Base-by-base conservation (phyloP, 805 yeast genomes). In the Candida boidinii region DNA sequence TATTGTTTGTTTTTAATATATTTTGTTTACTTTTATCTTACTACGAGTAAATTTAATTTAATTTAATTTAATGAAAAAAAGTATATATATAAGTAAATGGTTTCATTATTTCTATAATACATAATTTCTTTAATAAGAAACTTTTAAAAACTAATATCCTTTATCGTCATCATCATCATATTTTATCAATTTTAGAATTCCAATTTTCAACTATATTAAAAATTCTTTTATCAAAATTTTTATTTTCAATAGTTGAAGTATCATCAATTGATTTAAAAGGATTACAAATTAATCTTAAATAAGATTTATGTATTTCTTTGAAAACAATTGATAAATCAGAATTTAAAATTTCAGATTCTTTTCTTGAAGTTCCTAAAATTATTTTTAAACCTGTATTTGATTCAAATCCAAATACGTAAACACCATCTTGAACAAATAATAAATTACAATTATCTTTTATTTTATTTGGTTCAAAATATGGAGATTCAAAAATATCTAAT, bases 381-480 rank as follows among this genome's bases (percentile, higher is more conserved):
- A 80, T 67, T 51, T 78, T 79, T 31, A 79, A 56, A 8, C 85
- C 85, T 23, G 81, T 77, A 44, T 69, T 74, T 7, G 80, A 73
- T 50, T 78, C 84, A 44, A 66, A 66, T 4, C 88, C 88, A 49
- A 75, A 79, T 19, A 80, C 79, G 20, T 73, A 64, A 19, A 77
- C 63, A 3, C 73, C 81, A 43, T 79, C 86, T 39, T 80, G 82
- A 3, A 76, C 70, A 49, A 79, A 77, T 23, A 80, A 56, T 18
- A 80, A 55, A 20, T 67, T 56, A n/a, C n/a, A n/a, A n/a, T n/a
- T n/a, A n/a, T n/a, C n/a, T 29, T 64, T 60, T 14, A 67, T 52
- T 15, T 56, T 53, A 16, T 42, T 61, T 0, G 76, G 73, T 20
- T 55, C 54, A 34, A 60, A 60, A 13, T 53, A 58, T 4, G 69